Evolutionary conservation across 768 basidiomycete genomes (phyloP), one percentile per base, ranked within the genome.

Genomic region (Tulasnella sp.): DNA sequence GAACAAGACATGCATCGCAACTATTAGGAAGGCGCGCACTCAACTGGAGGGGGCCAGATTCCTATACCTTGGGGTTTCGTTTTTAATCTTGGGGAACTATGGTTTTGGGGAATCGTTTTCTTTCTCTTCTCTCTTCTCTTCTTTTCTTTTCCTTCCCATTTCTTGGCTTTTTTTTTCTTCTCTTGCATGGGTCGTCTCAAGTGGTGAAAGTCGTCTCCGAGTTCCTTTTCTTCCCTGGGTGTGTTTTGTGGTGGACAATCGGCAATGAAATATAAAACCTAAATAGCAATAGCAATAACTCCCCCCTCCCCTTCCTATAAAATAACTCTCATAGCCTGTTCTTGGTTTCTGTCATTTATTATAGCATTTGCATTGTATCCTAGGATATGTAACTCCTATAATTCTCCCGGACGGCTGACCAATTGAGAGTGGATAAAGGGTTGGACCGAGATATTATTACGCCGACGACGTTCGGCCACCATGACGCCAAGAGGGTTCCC

Each of bases 251-350:
- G 64, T 69, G 64, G 64, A 69, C 64, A 37, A 69, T 69, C 28
- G 34, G 34, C 64, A 69, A 37, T 31, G 34, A 69, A 69, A 37
- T 31, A 69, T 69, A 3, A 69, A 37, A 69, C 34, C 64, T 69
- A 31, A 69, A 16, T 69, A 69, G 64, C 64, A 28, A 69, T 69
- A 2, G 64, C 64, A 69, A 69, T 69, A 37, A 69, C 64, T 69
- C 64, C 64, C 64, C 54, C 22, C 54, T 54, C 50, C 16, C 50
- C 50, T 16, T 54, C 24, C 54, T 0, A n/a, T 54, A 22, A 54
- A 54, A 54, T 54, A 54, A 54, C 54, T 54, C 24, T 54, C 54
- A 54, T 54, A 54, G 24, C 24, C 24, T 22, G 54, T n/a, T 54
- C 54, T 54, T 46, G 3, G 22, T 54, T 22, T 8, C 22, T n/a